These are phyloP conservation scores for Sporisorium exsertum DNA, from an alignment of 1,284 basidiomycete species.

Conservation along the genomic window DNA sequence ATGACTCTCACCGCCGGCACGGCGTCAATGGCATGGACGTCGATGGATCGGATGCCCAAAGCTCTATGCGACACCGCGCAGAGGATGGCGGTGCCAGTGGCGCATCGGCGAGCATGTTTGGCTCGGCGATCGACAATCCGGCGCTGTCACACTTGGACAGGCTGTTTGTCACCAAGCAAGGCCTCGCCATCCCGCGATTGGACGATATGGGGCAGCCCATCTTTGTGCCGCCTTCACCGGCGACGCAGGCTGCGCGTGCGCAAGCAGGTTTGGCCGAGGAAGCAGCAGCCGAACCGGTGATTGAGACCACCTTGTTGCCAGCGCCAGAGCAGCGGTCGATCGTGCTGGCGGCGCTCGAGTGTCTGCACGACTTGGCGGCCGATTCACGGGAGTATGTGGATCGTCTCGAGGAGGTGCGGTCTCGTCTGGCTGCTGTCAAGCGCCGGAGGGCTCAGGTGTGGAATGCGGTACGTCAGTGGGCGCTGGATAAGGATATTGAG, in stretches of 20 bases:
- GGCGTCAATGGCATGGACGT: constrained; percentile 42
- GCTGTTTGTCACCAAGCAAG: constrained; percentile 65
- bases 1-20: constrained; percentile 2
- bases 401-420: constrained; percentile 72
- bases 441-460: constrained; percentile 71
- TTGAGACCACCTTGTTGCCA: constrained; percentile 51
- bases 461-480: constrained; percentile 71
- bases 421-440: constrained; percentile 71
- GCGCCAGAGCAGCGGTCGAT: constrained; percentile 63
- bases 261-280: constrained; percentile 24
- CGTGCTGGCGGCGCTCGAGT: constrained; percentile 63
- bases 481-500: constrained; percentile 50
- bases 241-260: constrained; percentile 18
- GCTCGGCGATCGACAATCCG: constrained; percentile 52
- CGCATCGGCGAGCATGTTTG: constrained; percentile 22
- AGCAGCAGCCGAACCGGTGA: constrained; percentile 29
- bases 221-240: constrained; percentile 36
- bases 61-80: constrained; percentile 11
- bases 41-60: constrained; percentile 23
- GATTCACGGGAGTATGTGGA: constrained; percentile 73
- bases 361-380: constrained; percentile 70
- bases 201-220: constrained; percentile 50
- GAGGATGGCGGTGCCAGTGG: constrained; percentile 8
- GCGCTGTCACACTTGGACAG: constrained; percentile 62
- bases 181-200: constrained; percentile 52